Evolutionary conservation across 1,284 basidiomycete genomes (phyloP), one percentile per base, ranked within the genome.

Genomic region (Ceratobasidium sp.): DNA sequence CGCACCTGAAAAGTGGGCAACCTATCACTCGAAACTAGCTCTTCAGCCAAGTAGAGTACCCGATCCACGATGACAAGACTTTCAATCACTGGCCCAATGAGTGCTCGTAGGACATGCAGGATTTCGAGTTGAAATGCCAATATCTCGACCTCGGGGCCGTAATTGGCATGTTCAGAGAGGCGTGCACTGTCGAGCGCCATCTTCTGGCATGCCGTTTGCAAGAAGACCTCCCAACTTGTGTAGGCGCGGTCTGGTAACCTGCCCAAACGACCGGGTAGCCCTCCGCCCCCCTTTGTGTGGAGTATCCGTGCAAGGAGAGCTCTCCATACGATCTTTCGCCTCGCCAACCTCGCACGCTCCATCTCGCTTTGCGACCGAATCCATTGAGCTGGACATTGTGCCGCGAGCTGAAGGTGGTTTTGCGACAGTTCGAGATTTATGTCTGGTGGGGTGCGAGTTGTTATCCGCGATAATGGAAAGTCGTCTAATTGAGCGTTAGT

Each of bases 81-180:
- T 72, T 83, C 82, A 3, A 82, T 73, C 12, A 79, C 76, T 1
- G 81, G 80, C 1, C 82, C 82, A 13, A 81, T 56, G 12, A 81
- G 69, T 70, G 80, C 81, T 29, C 81, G 76, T 52, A 83, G 69
- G 0, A 78, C 75, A 54, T 83, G 81, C 31, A 83, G 75, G 25
- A 79, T 74, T 68, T 78, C 79, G 0, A 82, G 58, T 25, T 77
- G 75, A 38, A 77, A 75, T 70, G 77, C 77, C 22, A 77, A 56
- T 3, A n/a, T 43, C 31, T 34, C 62, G n/a, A 35, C 40, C n/a
- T 71, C 62, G 34, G 32, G 57, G 17, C 49, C 58, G 2, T 62
- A 20, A 52, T 76, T 70, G 25, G 68, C 58, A 31, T 58, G 60
- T 8, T 49, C 31, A 3, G 54, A 50, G 12, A 29, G 50, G 10